Evolutionary conservation across 1,284 basidiomycete species (phyloP).

Genomic region (Trichosporon sp.): DNA sequence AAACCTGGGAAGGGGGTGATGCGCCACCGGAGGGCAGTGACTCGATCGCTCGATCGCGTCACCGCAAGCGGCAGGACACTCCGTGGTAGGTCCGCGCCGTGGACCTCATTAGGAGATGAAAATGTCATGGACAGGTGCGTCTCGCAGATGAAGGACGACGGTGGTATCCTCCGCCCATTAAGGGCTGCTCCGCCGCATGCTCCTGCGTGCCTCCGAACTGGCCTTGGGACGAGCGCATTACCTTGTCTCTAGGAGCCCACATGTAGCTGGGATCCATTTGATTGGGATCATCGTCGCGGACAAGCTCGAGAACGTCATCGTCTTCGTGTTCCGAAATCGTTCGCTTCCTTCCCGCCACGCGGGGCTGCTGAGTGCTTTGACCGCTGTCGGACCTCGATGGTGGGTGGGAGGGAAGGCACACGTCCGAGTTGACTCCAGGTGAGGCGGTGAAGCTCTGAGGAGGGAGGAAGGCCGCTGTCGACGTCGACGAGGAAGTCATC

Average conservation of each 20-base stretch:
- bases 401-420: slow-evolving; percentile 1
- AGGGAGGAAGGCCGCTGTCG: not conserved
- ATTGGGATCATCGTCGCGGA: not conserved
- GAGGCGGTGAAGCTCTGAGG: not conserved
- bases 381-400: slow-evolving; percentile 12
- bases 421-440: not conserved
- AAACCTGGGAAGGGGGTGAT: not conserved
- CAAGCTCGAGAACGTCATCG: slow-evolving; percentile 16
- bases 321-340: not conserved
- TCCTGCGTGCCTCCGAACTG: not conserved
- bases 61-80: too few species aligned
- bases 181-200: not conserved
- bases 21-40: too few species aligned
- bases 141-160: not conserved
- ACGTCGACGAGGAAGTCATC: not conserved
- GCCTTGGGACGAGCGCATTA: not conserved
- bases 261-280: not conserved
- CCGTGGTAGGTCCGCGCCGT: too few species aligned
- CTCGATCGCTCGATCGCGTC: too few species aligned
- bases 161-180: not conserved
- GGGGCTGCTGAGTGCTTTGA: not conserved
- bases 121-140: not conserved
- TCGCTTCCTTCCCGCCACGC: slow-evolving; percentile 5
- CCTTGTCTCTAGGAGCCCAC: slow-evolving; percentile 16
- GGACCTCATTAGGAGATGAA: too few species aligned